A percentile compares a stretch with the other conserved stretches of the same genome.
These are phyloP conservation scores for Calocybe cyanea DNA, from an alignment of 768 basidiomycete genomes.

Conservation along the genomic window DNA sequence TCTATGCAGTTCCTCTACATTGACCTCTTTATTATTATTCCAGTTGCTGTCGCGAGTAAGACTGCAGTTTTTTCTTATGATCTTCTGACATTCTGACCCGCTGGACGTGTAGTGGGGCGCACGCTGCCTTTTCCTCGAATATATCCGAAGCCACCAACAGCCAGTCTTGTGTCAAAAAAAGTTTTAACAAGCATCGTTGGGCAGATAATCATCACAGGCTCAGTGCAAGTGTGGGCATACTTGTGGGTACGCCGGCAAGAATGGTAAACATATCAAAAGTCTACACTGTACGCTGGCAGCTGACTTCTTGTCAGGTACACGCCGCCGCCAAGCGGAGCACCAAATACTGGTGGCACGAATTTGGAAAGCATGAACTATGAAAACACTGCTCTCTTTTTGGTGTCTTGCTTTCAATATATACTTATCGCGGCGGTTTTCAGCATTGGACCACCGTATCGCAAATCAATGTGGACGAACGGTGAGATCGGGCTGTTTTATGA, in stretches of 20 bases:
- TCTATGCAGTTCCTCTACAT: slow-evolving; percentile 84
- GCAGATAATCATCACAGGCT: slow-evolving; percentile 83
- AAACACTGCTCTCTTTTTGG: slow-evolving; percentile 86
- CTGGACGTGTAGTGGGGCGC: slow-evolving; percentile 74
- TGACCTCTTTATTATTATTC: slow-evolving; percentile 96
- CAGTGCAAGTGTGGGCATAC: slow-evolving; percentile 83
- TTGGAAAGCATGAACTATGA: slow-evolving; percentile 87
- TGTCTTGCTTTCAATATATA: slow-evolving; percentile 99
- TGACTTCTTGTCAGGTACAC: slow-evolving; percentile 58
- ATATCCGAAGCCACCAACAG: slow-evolving; percentile 88
- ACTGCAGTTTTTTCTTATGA: slow-evolving; percentile 8
- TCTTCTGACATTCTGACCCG: slow-evolving; percentile 9
- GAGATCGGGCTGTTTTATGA: slow-evolving; percentile 18
- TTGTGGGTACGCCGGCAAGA: slow-evolving; percentile 81
- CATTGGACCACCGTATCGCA: slow-evolving; percentile 95
- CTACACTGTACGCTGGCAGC: background rate
- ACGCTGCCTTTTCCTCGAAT: slow-evolving; percentile 87
- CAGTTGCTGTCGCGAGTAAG: slow-evolving; percentile 94
- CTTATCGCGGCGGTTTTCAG: slow-evolving; percentile 96
- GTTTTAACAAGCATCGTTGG: slow-evolving; percentile 92
- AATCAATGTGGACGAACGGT: slow-evolving; percentile 96
- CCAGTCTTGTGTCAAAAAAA: slow-evolving; percentile 92
- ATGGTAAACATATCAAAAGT: slow-evolving; percentile 53
- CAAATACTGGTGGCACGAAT: slow-evolving; percentile 56
- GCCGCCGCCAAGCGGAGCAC: slow-evolving; percentile 48